Evolutionary conservation across 306 rosid species (phyloP).

Genomic region (Rosa chinensis): DNA sequence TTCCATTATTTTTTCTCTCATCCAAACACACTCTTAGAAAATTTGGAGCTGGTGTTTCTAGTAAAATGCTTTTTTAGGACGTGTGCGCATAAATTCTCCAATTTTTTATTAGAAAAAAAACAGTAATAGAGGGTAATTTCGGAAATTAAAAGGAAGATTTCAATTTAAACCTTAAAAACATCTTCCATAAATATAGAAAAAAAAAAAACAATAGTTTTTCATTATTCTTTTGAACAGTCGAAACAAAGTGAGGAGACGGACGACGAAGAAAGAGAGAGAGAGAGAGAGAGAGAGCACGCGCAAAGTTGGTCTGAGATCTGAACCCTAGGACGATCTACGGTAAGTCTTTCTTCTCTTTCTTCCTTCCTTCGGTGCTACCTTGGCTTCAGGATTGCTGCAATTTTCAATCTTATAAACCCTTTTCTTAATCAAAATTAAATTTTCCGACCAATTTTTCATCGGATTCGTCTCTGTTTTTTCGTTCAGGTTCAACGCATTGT

Average conservation of each 20-base stretch:
- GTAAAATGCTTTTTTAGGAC: too few species aligned
- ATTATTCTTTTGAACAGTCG: background rate
- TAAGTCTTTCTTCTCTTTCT: conserved; percentile 3
- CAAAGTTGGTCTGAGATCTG: conserved; percentile 7
- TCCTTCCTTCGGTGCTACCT: background rate
- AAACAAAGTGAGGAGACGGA: background rate
- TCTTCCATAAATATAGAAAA: too few species aligned
- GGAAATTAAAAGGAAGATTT: too few species aligned
- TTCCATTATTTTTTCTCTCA: too few species aligned
- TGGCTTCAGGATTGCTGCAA: too few species aligned
- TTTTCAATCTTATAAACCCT: background rate
- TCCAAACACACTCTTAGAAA: too few species aligned
- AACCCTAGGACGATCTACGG: background rate
- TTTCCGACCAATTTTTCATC: background rate
- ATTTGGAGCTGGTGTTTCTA: too few species aligned
- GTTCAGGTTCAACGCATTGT: background rate
- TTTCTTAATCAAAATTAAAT: background rate
- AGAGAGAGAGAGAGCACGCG: background rate
- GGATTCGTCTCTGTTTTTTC: background rate
- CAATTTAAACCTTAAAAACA: too few species aligned
- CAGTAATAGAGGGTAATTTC: too few species aligned
- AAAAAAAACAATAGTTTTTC: too few species aligned
- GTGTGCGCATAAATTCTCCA: too few species aligned
- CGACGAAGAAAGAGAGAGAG: background rate
- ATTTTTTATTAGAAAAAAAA: too few species aligned